Conservation (phyloP, 208 protist species). For the Pavlovales sp. region DNA sequence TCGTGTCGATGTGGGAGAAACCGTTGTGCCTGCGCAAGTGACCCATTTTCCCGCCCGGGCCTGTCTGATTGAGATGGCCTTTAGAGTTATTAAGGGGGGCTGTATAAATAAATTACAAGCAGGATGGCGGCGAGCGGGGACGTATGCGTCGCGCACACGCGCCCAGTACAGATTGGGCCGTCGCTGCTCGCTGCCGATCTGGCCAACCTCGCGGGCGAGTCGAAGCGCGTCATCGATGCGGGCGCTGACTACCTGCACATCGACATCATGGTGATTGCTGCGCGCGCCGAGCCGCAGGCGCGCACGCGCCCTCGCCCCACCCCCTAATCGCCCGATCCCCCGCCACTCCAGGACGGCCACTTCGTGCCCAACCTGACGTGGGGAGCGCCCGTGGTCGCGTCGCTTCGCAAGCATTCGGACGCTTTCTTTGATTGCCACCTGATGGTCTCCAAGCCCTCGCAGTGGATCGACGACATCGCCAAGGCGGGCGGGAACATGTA, state of each 20-base stretch:
- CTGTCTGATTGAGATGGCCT: too few relatives aligned
- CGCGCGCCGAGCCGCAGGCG: too few relatives aligned
- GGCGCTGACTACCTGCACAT: constrained; percentile 59
- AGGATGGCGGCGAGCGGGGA: too few relatives aligned
- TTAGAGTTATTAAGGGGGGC: too few relatives aligned
- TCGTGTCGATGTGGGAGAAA: too few relatives aligned
- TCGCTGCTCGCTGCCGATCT: constrained; percentile 85
- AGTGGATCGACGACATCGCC: constrained; percentile 76
- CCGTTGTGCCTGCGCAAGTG: too few relatives aligned
- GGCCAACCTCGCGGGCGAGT: constrained; percentile 73
- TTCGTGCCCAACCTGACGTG: constrained; percentile 69
- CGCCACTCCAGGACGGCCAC: constrained; percentile 55
- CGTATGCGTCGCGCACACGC: neutral
- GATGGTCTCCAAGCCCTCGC: constrained; percentile 61
- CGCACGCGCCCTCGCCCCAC: too few relatives aligned
- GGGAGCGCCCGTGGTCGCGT: constrained; percentile 55
- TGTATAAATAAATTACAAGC: too few relatives aligned
- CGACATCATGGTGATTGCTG: constrained; percentile 68
- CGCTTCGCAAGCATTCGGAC: constrained; percentile 43
- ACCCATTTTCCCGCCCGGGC: too few relatives aligned
- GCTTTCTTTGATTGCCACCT: constrained; percentile 64
- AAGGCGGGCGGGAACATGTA: constrained; percentile 78
- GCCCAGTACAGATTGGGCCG: constrained; percentile 63
- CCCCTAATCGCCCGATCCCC: too few relatives aligned
- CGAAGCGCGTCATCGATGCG: constrained; percentile 66